phyloP scores from a whole-genome alignment of 179 eudicot species.

The Silene noctiflora region DNA sequence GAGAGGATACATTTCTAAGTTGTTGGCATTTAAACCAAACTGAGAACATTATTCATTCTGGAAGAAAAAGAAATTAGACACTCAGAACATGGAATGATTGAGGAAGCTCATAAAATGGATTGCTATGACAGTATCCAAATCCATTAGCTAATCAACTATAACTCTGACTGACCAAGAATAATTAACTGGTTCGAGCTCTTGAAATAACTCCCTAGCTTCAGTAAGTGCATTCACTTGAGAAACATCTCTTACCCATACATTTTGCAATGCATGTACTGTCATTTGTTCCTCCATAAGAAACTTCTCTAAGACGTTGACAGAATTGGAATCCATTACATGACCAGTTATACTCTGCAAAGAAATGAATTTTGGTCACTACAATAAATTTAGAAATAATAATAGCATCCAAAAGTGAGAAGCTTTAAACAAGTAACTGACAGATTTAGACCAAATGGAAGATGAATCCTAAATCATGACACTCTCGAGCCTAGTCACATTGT shows the following conservation, averaged over 20 bases:
- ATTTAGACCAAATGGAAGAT: conserved; percentile 4
- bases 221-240: conserved; percentile 40
- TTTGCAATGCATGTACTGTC: conserved; percentile 46
- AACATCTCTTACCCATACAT: conserved; percentile 71
- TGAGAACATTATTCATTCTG: conserved; percentile 44
- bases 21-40: conserved; percentile 39
- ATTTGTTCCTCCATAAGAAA: conserved; percentile 48
- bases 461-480: not conserved
- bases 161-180: not conserved
- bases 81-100: conserved; percentile 3
- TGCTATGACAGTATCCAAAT: conserved; percentile 7
- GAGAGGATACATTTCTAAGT: conserved; percentile 38
- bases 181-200: conserved; percentile 37
- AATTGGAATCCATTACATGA: conserved; percentile 47
- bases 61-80: conserved; percentile 17
- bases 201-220: conserved; percentile 59
- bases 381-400: conserved; percentile 2
- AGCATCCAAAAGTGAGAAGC: not conserved
- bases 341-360: conserved; percentile 58
- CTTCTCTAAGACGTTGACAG: conserved; percentile 40
- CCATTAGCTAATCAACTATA: not conserved
- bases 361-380: not conserved
- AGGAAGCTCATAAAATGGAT: not conserved
- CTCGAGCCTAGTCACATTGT: not conserved
- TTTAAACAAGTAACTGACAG: not conserved